Evolutionary conservation across 108 stramenopile genomes (phyloP), one percentile per base, ranked within the genome.

Genomic region (Schizochytrium sp.): DNA sequence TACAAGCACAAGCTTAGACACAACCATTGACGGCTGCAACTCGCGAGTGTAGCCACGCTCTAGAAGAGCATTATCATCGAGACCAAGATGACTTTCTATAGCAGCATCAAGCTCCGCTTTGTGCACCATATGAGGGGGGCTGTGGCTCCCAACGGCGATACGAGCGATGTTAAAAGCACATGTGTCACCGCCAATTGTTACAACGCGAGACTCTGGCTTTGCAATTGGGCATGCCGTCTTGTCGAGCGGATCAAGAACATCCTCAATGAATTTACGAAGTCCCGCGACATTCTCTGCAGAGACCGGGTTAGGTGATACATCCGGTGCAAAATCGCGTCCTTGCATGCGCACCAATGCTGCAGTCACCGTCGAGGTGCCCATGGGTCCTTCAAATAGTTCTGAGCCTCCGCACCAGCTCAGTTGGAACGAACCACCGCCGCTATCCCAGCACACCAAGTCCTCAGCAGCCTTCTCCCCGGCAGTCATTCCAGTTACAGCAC

Each of bases 391-490:
- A 40, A 83, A 83, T 1, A 83, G 50, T 1, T 49, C 12, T 47
- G 10, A 38, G 53, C 76, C 76, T 13, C 40, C 50, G 76, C 55
- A 13, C 47, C 47, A 83, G 12, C 50, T n/a, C 53, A 83, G 13
- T 42, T 83, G 76, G 55, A 83, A 83, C 13, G 76, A 83, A 56
- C 50, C 76, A 13, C 76, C 76, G 47, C 76, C 76, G 53, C 76
- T 83, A 40, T 83, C 76, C 76, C 76, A 83, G 76, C 76, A 55
- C 15, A 55, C 76, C 38, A 83, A 38, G 28, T 83, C n/a, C 5
- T 10, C 10, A 0, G 76, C 47, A 3, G 47, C 76, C 15, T 55
- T 40, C 53, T 83, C 76, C 28, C n/a, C 8, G 38, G 5, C 50
- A 5, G 76, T 19, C 76, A 83, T 5, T 47, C 50, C 76, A 5